Evolutionary conservation across 208 protist genomes (phyloP).

Genomic region (Crithidia sp.): DNA sequence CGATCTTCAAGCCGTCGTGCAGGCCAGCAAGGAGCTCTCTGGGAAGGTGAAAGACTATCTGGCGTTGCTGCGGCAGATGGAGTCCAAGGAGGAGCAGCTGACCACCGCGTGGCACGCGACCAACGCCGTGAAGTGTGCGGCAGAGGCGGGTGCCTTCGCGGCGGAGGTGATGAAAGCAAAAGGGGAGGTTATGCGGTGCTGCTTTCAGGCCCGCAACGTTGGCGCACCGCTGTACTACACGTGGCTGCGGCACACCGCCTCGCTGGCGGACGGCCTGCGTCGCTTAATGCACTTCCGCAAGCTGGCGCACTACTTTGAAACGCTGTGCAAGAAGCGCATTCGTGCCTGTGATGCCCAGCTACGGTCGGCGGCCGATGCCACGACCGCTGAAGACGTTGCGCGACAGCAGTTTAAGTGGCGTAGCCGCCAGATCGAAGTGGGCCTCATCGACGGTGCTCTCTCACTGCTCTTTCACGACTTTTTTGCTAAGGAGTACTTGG

Average conservation of each 20-base stretch:
- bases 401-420: conserved; percentile 48
- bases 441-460: conserved; percentile 58
- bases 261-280: conserved; percentile 65
- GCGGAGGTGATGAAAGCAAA: conserved; percentile 42
- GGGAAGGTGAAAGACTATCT: conserved; percentile 38
- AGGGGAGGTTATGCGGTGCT: conserved; percentile 52
- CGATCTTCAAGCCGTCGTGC: conserved; percentile 46
- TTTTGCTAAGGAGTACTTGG: conserved; percentile 79
- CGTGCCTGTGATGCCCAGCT: conserved; percentile 5
- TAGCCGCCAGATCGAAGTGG: conserved; percentile 54
- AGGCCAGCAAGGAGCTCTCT: conserved; percentile 29
- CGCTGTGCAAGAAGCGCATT: conserved; percentile 42
- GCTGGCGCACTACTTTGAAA: conserved; percentile 53
- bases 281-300: conserved; percentile 83
- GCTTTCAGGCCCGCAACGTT: conserved; percentile 52
- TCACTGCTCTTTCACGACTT: conserved; percentile 75
- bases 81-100: conserved; percentile 13
- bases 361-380: neutral
- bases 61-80: conserved; percentile 16
- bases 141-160: conserved; percentile 19
- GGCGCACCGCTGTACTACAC: conserved; percentile 76
- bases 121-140: conserved; percentile 15
- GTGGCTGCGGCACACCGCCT: conserved; percentile 72
- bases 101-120: neutral
- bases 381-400: neutral